Base-by-base conservation (phyloP, 164 flowering plant species). In the Platanus orientalis region DNA sequence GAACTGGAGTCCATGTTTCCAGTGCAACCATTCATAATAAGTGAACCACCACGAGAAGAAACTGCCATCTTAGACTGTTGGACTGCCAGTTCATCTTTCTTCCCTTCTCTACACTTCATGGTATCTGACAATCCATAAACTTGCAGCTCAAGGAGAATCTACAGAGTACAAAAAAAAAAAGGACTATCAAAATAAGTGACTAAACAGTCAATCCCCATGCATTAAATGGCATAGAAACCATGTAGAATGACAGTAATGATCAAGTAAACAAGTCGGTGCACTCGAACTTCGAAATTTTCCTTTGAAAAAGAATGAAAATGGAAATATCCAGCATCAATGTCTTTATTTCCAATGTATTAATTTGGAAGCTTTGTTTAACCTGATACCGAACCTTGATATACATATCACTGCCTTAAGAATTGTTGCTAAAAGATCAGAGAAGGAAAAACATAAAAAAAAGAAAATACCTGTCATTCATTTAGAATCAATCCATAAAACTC, bases 121-220 rank as follows among this genome's bases (percentile, higher is more conserved):
- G 83, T 75, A 76, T 89, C 97, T 64, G 96, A 84, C 64, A 89
- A 75, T 17, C 95, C 97, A 75, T 91, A 94, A 36, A 94, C 83
- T 83, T 94, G 99, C 73, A 94, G 74, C 73, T 87, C 91, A 73
- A 94, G 72, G 30, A 87, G 73, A 69, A 85, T 71, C 99, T 94
- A 79, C 62, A n/a, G n/a, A n/a, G n/a, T n/a, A n/a, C n/a, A 61
- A 7, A 70, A 23, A 50, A 73, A 24, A 19, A 54, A 11, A 44
- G 23, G 23, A 13, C n/a, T 3, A 63, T 34, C 14, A 30, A 40
- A 59, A 60, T 14, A 52, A 60, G 52, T 14, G 39, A 26, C 30
- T 24, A 55, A 44, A 49, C 27, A 64, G 29, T 12, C 27, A 63
- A 48, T 21, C 5, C 42, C 40, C 27, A 51, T 29, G 52, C 13